Conservation (phyloP, 148 eudicot genomes). For the Fagopyrum homotropicum region DNA sequence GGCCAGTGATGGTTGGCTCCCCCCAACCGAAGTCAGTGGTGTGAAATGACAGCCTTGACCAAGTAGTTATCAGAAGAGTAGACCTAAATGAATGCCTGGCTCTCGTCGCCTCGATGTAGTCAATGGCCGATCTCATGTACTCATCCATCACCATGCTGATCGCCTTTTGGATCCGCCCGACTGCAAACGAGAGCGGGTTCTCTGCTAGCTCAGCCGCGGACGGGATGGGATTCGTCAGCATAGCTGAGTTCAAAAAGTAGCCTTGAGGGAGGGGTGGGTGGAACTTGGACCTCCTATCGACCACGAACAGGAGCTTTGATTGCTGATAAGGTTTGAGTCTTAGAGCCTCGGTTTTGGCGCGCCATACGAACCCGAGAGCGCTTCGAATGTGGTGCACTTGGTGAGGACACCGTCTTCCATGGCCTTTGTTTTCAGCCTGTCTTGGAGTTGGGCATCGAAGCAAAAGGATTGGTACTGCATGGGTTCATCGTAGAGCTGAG, state of each 20-base stretch:
- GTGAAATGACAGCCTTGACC: constrained; percentile 53
- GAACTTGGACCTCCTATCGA: constrained; percentile 48
- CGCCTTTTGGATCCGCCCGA: constrained; percentile 42
- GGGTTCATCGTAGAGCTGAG: constrained; percentile 22
- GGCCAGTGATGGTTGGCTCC: constrained; percentile 42
- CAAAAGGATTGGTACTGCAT: constrained; percentile 32
- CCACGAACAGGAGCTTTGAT: constrained; percentile 54
- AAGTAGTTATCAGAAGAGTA: constrained; percentile 48
- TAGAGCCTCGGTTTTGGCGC: constrained; percentile 35
- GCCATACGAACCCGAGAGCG: constrained; percentile 49
- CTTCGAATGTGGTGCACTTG: constrained; percentile 56
- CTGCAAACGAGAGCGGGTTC: constrained; percentile 32
- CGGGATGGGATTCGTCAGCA: constrained; percentile 44
- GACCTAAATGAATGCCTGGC: constrained; percentile 45
- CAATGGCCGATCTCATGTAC: constrained; percentile 58
- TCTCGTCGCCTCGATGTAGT: constrained; percentile 44
- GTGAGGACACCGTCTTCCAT: constrained; percentile 15
- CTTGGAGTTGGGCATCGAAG: constrained; percentile 29
- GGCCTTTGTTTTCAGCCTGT: constrained; percentile 27
- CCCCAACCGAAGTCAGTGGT: constrained; percentile 69
- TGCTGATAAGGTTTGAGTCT: constrained; percentile 38
- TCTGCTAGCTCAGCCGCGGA: constrained; percentile 15
- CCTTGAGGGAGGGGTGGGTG: constrained; percentile 41
- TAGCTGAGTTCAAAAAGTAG: constrained; percentile 54
- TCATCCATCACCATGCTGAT: constrained; percentile 33